These are phyloP conservation scores for Fusarium buharicum DNA, from an alignment of 2,329 filamentous ascomycete genomes.

Conservation along the genomic window DNA sequence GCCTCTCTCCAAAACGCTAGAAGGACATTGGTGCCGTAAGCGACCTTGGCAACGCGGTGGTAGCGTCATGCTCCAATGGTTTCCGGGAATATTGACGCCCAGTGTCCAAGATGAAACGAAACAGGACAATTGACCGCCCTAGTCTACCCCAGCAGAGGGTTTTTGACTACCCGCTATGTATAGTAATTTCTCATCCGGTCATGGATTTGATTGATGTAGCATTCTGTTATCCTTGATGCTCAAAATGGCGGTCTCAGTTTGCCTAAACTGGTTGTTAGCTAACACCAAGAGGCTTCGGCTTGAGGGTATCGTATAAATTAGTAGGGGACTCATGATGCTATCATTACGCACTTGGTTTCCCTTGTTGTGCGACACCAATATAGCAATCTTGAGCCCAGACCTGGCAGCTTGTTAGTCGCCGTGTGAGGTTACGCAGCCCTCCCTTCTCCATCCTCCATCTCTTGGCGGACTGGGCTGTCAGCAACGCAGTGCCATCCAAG, in stretches of 20 bases:
- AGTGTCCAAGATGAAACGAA: slow-evolving; percentile 26
- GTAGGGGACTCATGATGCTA: slow-evolving; percentile 20
- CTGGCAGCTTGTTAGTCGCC: slow-evolving; percentile 20
- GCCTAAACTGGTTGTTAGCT: not conserved
- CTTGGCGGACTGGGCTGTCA: slow-evolving; percentile 23
- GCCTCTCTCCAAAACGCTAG: slow-evolving; percentile 5
- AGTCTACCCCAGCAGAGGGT: not conserved
- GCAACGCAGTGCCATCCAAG: slow-evolving; percentile 10
- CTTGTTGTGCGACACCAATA: slow-evolving; percentile 14
- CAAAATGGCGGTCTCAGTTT: not conserved
- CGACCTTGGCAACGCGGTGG: slow-evolving; percentile 34
- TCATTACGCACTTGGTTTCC: slow-evolving; percentile 26
- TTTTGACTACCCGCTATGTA: not conserved
- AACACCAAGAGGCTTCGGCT: slow-evolving; percentile 15
- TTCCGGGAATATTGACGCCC: slow-evolving; percentile 1
- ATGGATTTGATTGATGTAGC: not conserved
- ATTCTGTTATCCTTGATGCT: not conserved
- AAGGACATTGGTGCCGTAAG: slow-evolving; percentile 32
- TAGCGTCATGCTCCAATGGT: slow-evolving; percentile 22
- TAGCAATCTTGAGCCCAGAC: slow-evolving; percentile 6
- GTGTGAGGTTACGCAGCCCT: slow-evolving; percentile 27
- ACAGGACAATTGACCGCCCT: slow-evolving; percentile 20
- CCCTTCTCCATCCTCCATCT: slow-evolving; percentile 1
- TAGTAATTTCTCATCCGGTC: not conserved
- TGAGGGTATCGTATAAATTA: not conserved